Percentiles rank a stretch among this genome's conserved stretches.
phyloP scores from a whole-genome alignment of 1,284 basidiomycete genomes.

The Puccinia novopanici region DNA sequence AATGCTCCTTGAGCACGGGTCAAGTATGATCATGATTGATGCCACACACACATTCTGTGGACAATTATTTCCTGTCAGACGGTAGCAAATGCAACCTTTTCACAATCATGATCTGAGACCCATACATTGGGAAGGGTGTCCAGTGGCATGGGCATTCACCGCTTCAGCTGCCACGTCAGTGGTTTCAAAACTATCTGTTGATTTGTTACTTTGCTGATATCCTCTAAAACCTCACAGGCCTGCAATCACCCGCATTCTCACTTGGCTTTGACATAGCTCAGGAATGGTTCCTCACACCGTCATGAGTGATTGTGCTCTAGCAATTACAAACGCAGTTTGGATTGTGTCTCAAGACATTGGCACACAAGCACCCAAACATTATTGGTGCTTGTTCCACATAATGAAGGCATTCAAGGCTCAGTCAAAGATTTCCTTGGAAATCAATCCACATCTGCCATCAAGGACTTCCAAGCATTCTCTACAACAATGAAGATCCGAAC shows the following conservation, averaged over 20 bases:
- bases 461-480: not conserved
- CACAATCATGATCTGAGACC: slow-evolving; percentile 4
- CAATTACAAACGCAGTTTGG: not conserved
- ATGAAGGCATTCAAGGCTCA: not conserved
- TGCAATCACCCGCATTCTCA: no score
- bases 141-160: not conserved
- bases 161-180: not conserved
- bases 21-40: no score
- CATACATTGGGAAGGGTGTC: not conserved
- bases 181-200: no score
- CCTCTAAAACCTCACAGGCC: not conserved
- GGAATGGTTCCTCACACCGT: no score
- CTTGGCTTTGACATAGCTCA: no score
- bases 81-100: not conserved
- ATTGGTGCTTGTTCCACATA: no score
- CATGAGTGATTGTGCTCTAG: no score
- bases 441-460: not conserved
- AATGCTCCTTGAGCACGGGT: not conserved
- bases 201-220: not conserved
- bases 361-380: not conserved
- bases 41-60: not conserved
- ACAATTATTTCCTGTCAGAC: no score
- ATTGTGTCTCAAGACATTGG: not conserved
- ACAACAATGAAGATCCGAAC: not conserved
- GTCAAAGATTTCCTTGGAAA: not conserved